Conservation (phyloP, 1,284 basidiomycete species). For the Marasmius oreades region DNA sequence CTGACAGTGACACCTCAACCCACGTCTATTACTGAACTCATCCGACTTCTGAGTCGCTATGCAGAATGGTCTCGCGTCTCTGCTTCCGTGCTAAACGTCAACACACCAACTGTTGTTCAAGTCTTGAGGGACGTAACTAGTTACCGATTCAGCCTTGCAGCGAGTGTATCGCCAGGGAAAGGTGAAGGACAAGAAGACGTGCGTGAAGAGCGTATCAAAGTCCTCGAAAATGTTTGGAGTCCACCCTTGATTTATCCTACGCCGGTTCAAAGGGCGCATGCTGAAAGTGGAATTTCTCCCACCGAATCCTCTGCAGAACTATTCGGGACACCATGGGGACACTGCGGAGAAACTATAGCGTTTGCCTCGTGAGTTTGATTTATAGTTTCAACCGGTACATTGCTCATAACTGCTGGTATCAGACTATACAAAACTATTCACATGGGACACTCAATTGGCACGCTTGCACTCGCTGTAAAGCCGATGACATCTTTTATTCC, state of each 20-base stretch:
- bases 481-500: slow-evolving; percentile 16
- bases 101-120: slow-evolving; percentile 21
- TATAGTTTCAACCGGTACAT: background rate
- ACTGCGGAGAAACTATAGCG: slow-evolving; percentile 18
- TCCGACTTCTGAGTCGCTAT: slow-evolving; percentile 11
- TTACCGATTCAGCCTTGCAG: slow-evolving; percentile 14
- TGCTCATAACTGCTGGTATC: background rate
- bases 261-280: slow-evolving; percentile 17
- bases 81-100: slow-evolving; percentile 10
- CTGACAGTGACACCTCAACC: background rate
- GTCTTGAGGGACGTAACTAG: slow-evolving; percentile 7
- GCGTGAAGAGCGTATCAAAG: slow-evolving; percentile 10
- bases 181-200: slow-evolving; percentile 15
- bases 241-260: slow-evolving; percentile 11
- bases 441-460: slow-evolving; percentile 10
- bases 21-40: slow-evolving; percentile 8
- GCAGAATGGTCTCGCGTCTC: slow-evolving; percentile 18
- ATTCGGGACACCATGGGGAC: slow-evolving; percentile 20
- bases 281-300: slow-evolving; percentile 9
- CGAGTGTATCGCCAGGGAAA: slow-evolving; percentile 18
- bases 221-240: slow-evolving; percentile 11
- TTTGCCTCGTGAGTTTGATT: slow-evolving; percentile 16
- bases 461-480: slow-evolving; percentile 17
- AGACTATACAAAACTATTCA: slow-evolving; percentile 15
- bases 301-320: slow-evolving; percentile 14